Base-by-base conservation (phyloP, 257 asterid genomes). In the Fraxinus quadrangulata region DNA sequence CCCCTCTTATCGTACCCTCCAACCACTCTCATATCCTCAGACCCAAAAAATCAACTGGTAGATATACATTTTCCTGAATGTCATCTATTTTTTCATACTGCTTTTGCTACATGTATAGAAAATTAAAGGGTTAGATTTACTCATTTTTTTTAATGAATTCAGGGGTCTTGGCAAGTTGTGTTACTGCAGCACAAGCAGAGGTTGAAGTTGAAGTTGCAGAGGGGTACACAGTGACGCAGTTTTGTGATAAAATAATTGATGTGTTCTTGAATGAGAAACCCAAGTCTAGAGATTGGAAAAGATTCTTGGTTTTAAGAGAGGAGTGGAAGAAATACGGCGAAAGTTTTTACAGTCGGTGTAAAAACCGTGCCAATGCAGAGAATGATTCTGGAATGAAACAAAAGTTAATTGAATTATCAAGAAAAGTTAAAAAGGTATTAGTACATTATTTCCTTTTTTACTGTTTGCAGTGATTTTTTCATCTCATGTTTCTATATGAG, bases 171-270 rank as follows among this genome's bases (percentile, higher is more conserved):
- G 76, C 82, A 11, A 85, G 78, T 79, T 76, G 79, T 72, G 78
- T 70, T 30, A 26, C 89, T 30, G 47, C 84, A 66, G 80, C 87
- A 66, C 71, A 78, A 78, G 84, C 83, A 19, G 90, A 85, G 45
- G 76, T 31, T 26, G 76, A 83, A 79, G 87, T 78, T 36, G 89
- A 89, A 84, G 82, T 94, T 84, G 97, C 97, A 17, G 89, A 90
- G 13, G 98, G 98, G 39, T 84, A 79, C 81, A 92, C 98, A 45
- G 85, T 91, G 51, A 92, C 96, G 80, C 90, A 91, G 24, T 90
- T 94, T 72, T 89, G 96, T 73, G 98, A 94, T 77, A 94, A 89
- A 85, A 80, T 94, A n/a, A 94, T 94, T 78, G 97, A 91, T 40
- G 82, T 92, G 74, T 94, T 94, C 84, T 34, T 92, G 86, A 78